Evolutionary conservation across 164 flowering plant species (phyloP), one percentile per base, ranked within the genome.

Genomic region (Platanus orientalis): DNA sequence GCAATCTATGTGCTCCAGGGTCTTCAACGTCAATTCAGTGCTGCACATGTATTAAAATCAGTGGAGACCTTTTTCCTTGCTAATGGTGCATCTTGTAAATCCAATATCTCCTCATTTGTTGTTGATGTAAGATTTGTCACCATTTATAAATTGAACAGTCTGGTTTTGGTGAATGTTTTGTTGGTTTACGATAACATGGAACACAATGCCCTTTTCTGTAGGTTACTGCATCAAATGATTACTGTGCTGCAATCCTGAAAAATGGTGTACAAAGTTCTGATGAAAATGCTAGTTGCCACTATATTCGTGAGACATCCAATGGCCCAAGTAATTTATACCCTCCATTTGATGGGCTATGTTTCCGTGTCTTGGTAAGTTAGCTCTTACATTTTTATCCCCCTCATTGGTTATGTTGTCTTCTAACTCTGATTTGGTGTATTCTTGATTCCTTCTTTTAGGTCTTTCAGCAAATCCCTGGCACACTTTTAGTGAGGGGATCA

Each of bases 401-500:
- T 62, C 24, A 10, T 7, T n/a, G 42, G 20, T 23, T 16, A 28
- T 23, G 45, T 27, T 45, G 23, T 45, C 16, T 2, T 57, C 10
- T 12, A 45, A 6, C n/a, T 32, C 27, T 21, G 16, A 9, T 40
- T 55, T 19, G 4, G 24, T 7, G 23, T 17, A 39, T 57, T 57
- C 12, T 27, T 17, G 42, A 7, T 69, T 60, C 50, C 26, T 62
- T 44, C n/a, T 16, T 74, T 2, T 62, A 93, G 98, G 97, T 93
- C 53, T 94, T 94, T 76, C 93, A 94, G 83, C 97, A 90, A 77
- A 85, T 75, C 25, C 93, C 97, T 12, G 96, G 97, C 54, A 84
- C 95, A 17, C 88, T 91, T 62, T 75, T 94, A 73, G 81, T 91
- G 63, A 87, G 60, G 74, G 97, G 88, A 71, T 80, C 90, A 54